phyloP scores from a whole-genome alignment of 805 yeast species.

The Lachancea quebecensis region DNA sequence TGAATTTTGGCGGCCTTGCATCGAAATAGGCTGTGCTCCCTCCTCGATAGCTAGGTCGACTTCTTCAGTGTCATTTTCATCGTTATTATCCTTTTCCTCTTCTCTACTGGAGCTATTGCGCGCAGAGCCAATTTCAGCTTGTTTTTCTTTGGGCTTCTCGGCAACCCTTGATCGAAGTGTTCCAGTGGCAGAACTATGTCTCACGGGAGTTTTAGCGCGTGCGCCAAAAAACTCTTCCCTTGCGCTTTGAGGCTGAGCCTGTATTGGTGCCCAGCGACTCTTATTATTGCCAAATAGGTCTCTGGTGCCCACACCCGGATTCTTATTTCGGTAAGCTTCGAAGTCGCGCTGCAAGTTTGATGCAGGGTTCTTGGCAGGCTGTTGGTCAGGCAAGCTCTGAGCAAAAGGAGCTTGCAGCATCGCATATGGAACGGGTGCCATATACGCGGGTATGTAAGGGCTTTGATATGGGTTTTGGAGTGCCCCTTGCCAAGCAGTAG shows the following conservation, averaged over 20 bases:
- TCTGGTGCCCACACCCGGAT: constrained; percentile 6
- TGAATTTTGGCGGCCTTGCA: background rate
- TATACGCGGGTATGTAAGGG: background rate
- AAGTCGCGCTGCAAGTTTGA: constrained; percentile 7
- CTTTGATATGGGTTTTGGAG: background rate
- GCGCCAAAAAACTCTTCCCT: constrained; percentile 7
- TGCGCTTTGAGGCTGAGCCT: constrained; percentile 9
- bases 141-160: background rate
- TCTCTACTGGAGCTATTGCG: background rate
- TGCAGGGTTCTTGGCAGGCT: background rate
- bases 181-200: background rate
- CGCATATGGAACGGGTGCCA: constrained; percentile 4
- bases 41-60: constrained; percentile 26
- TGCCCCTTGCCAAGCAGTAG: background rate
- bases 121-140: too few species aligned
- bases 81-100: background rate
- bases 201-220: background rate
- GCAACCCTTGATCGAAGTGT: background rate
- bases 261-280: constrained; percentile 9
- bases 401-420: constrained; percentile 2
- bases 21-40: constrained; percentile 16
- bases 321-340: constrained; percentile 2
- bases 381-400: background rate
- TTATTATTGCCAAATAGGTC: constrained; percentile 8
- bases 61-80: constrained; percentile 17